Conservation (phyloP, 176 grass and related monocot genomes). For the Miscanthus lutarioriparius region DNA sequence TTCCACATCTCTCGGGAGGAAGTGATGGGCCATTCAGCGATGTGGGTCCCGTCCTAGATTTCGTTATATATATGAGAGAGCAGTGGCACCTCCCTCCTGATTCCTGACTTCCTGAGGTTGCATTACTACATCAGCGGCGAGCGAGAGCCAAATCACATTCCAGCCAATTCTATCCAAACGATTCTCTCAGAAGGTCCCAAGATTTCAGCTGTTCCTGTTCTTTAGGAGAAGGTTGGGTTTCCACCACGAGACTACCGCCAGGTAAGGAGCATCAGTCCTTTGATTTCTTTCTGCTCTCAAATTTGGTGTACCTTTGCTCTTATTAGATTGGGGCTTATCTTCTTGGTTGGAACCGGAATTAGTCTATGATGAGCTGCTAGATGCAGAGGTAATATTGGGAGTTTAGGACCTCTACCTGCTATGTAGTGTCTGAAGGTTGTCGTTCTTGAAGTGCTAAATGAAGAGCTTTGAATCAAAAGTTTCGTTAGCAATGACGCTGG, state of each 20-base stretch:
- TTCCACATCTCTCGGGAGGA: constrained; percentile 26
- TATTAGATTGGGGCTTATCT: not conserved
- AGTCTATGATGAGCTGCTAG: not conserved
- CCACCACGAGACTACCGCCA: not conserved
- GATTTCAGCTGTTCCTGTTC: not conserved
- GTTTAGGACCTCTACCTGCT: not conserved
- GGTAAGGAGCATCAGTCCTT: constrained; percentile 32
- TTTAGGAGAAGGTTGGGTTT: constrained; percentile 7
- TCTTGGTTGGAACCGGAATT: not conserved
- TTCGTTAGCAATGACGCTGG: not conserved
- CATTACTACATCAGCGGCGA: not conserved
- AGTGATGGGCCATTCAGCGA: not conserved
- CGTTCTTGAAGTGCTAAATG: not conserved
- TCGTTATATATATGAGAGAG: constrained; percentile 46
- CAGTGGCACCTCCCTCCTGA: constrained; percentile 4
- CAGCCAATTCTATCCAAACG: not conserved
- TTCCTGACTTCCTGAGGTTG: constrained; percentile 1
- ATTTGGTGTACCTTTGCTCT: constrained; percentile 10
- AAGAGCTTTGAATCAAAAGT: not conserved
- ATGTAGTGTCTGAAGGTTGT: not conserved
- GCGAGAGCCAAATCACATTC: constrained; percentile 20
- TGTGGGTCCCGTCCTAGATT: constrained; percentile 10
- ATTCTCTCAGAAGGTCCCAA: not conserved
- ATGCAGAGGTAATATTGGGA: not conserved
- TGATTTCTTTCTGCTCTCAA: not conserved